phyloP scores from a whole-genome alignment of 2,329 filamentous ascomycete species.

The Colletotrichum euphorbiae region DNA sequence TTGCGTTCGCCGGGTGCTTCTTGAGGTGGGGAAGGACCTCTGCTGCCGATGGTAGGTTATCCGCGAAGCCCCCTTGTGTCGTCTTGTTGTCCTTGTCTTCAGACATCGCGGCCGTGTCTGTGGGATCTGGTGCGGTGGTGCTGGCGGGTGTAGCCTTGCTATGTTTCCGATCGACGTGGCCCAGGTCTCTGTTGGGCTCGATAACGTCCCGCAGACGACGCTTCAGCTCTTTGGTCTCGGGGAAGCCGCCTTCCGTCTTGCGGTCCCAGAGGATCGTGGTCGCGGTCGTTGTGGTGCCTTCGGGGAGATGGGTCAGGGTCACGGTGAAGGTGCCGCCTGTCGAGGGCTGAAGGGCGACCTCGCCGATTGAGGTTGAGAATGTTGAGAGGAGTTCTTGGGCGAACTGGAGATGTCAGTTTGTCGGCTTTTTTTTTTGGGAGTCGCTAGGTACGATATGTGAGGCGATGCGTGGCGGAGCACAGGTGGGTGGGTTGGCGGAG shows the following conservation, averaged over 20 bases:
- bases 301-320: slow-evolving; percentile 61
- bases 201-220: slow-evolving; percentile 84
- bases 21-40: slow-evolving; percentile 28
- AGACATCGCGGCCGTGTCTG: neutral
- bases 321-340: slow-evolving; percentile 89
- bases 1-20: slow-evolving; percentile 28
- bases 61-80: neutral
- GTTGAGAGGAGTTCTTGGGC: slow-evolving; percentile 96
- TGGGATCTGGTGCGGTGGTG: neutral
- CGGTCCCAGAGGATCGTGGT: slow-evolving; percentile 85
- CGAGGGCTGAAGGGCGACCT: slow-evolving; percentile 86
- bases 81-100: neutral
- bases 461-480: too few relatives aligned
- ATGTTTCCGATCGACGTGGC: slow-evolving; percentile 78
- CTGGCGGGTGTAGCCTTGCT: slow-evolving; percentile 25
- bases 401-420: slow-evolving; percentile 66
- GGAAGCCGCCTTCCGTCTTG: slow-evolving; percentile 88
- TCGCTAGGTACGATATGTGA: too few relatives aligned
- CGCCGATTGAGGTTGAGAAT: slow-evolving; percentile 84
- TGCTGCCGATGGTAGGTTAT: slow-evolving; percentile 19
- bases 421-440: too few relatives aligned
- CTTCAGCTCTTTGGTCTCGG: slow-evolving; percentile 93
- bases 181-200: slow-evolving; percentile 80
- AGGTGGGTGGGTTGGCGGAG: neutral
- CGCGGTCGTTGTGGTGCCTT: slow-evolving; percentile 47